Evolutionary conservation across 2,329 filamentous ascomycete genomes (phyloP).

Genomic region (Scytalidium lignicola): DNA sequence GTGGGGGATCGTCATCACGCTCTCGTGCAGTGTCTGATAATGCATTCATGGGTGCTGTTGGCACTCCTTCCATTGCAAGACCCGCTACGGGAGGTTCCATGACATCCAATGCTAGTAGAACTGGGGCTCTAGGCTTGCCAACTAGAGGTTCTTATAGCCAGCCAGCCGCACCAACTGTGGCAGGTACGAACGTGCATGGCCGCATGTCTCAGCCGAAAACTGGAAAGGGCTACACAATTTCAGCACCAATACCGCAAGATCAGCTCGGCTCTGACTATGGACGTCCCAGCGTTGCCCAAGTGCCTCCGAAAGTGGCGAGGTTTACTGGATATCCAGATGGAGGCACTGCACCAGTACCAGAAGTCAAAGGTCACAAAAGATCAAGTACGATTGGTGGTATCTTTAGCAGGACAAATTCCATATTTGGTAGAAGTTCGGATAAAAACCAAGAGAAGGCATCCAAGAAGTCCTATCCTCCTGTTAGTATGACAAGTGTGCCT

Average conservation of each 20-base stretch:
- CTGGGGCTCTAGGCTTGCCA: constrained; percentile 49
- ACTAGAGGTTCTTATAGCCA: constrained; percentile 81
- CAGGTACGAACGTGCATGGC: constrained; percentile 83
- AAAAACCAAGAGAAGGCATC: constrained; percentile 47
- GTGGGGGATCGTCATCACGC: constrained; percentile 39
- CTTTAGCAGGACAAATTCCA: constrained; percentile 76
- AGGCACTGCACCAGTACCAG: constrained; percentile 35
- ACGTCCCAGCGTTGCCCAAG: constrained; percentile 51
- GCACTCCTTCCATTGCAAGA: constrained; percentile 45
- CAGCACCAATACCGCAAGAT: constrained; percentile 53
- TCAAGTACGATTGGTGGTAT: constrained; percentile 76
- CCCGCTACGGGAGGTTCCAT: constrained; percentile 81
- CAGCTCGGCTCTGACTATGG: constrained; percentile 47
- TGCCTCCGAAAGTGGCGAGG: constrained; percentile 53
- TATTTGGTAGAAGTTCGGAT: constrained; percentile 58
- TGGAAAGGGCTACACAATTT: constrained; percentile 66
- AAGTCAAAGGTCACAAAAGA: constrained; percentile 52
- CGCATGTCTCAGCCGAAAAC: constrained; percentile 73
- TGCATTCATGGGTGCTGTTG: constrained; percentile 45
- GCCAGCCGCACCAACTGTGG: constrained; percentile 79
- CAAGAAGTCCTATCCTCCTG: constrained; percentile 72
- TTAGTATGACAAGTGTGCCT: constrained; percentile 76
- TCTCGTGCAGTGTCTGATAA: constrained; percentile 51
- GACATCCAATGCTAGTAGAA: constrained; percentile 52
- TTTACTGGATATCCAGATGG: constrained; percentile 48